Evolutionary conservation across 1,284 basidiomycete species (phyloP), one percentile per base, ranked within the genome.

Genomic region (Ganoderma boninense): DNA sequence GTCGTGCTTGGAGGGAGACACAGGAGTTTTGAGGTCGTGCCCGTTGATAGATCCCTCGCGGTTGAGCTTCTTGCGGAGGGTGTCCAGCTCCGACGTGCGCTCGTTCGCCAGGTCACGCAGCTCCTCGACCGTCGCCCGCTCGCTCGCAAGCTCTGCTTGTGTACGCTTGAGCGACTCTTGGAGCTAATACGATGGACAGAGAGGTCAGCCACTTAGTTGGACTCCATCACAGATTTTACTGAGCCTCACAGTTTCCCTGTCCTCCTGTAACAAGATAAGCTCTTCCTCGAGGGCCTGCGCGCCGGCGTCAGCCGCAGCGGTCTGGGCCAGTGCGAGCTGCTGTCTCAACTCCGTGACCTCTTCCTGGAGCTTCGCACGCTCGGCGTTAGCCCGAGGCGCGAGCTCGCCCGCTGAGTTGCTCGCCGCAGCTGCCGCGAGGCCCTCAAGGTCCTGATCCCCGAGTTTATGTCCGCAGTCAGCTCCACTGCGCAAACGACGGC

Each of bases 321-420:
- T 43, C 38, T 65, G 67, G 26, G 66, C 52, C 26, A 77, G 72
- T 52, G 75, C 74, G 29, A 78, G 73, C 59, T 78, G 75, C 61
- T 76, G 75, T 73, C 87, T 86, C 67, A 93, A 82, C 46, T 84
- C 82, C 35, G 78, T 80, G 63, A 92, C 85, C 73, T 92, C 88
- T 64, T 86, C 86, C 71, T 84, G 84, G n/a, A 86, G 81, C 23
- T 81, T 82, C 29, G 79, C 73, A 64, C 84, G 83, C 57, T 91
- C 90, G 46, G 77, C 74, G 29, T 84, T 79, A 14, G 83, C 82
- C 44, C 85, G 85, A 69, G 85, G 85, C 18, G 82, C 81, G 10
- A 79, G 65, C 61, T 83, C 84, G 77, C 84, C 83, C 42, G 79
- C 72, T 4, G 78, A 76, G 49, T 79, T 78, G n/a, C 75, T 77